Conservation (phyloP, 495 filamentous ascomycete species). For the Bombardia bombarda region DNA sequence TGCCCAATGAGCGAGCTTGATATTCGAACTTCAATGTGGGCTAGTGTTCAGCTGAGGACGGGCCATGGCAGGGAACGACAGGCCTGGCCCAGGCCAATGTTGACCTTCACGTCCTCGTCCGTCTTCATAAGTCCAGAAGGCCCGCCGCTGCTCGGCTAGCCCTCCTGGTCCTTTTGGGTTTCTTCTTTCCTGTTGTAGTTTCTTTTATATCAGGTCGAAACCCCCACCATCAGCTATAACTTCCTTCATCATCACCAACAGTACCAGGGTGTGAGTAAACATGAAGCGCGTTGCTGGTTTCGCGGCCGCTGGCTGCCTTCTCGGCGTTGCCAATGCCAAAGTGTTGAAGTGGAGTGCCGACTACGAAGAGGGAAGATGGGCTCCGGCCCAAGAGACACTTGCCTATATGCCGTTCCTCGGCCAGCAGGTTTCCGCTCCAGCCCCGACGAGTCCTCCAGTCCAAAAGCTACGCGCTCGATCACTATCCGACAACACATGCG, state of each 20-base stretch:
- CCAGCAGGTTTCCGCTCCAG: conserved; percentile 5
- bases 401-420: conserved; percentile 13
- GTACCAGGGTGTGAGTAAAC: background rate
- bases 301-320: conserved; percentile 9
- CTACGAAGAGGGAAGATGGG: conserved; percentile 6
- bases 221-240: background rate
- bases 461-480: background rate
- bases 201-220: too few species aligned
- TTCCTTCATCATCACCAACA: background rate
- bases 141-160: background rate
- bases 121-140: background rate
- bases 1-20: background rate
- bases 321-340: conserved; percentile 12
- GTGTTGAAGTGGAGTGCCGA: conserved; percentile 14
- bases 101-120: background rate
- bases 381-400: conserved; percentile 15
- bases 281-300: conserved; percentile 14
- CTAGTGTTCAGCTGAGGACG: background rate
- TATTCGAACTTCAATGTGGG: background rate
- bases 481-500: conserved; percentile 17
- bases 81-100: background rate
- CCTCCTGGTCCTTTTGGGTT: background rate
- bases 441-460: conserved; percentile 4
- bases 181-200: background rate
- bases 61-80: background rate